Evolutionary conservation across 805 yeast species (phyloP).

Genomic region (Ascoidea asiatica): DNA sequence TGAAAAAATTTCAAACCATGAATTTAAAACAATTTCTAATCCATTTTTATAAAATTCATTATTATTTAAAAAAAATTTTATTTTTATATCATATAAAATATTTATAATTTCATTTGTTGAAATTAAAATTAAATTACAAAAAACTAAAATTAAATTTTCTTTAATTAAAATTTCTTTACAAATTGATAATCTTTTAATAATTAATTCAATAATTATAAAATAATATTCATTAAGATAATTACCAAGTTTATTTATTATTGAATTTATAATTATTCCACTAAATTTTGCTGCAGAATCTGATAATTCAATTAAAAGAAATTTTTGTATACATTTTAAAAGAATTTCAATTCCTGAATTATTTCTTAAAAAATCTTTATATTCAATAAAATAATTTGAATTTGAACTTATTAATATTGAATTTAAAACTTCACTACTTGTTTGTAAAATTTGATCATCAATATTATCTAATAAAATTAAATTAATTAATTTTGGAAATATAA

Average conservation of each 20-base stretch:
- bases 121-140: constrained; percentile 53
- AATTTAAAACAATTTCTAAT: constrained; percentile 45
- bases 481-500: constrained; percentile 15
- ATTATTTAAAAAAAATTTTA: too few relatives aligned
- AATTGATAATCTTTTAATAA: constrained; percentile 47
- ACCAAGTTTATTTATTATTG: constrained; percentile 41
- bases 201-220: constrained; percentile 55
- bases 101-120: constrained; percentile 53
- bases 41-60: constrained; percentile 20
- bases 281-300: constrained; percentile 76
- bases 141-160: constrained; percentile 64
- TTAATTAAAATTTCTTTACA: constrained; percentile 63
- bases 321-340: constrained; percentile 51
- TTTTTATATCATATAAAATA: constrained; percentile 34
- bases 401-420: constrained; percentile 39
- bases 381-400: constrained; percentile 12
- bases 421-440: constrained; percentile 64
- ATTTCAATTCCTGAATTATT: constrained; percentile 35
- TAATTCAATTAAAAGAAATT: constrained; percentile 55
- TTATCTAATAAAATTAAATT: constrained; percentile 22
- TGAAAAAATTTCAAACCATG: constrained; percentile 79
- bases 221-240: constrained; percentile 19
- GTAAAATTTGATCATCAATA: constrained; percentile 66
- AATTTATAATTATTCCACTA: constrained; percentile 53
- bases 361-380: constrained; percentile 2